Conservation (phyloP, 2,329 filamentous ascomycete species). For the Fusarium siculi region DNA sequence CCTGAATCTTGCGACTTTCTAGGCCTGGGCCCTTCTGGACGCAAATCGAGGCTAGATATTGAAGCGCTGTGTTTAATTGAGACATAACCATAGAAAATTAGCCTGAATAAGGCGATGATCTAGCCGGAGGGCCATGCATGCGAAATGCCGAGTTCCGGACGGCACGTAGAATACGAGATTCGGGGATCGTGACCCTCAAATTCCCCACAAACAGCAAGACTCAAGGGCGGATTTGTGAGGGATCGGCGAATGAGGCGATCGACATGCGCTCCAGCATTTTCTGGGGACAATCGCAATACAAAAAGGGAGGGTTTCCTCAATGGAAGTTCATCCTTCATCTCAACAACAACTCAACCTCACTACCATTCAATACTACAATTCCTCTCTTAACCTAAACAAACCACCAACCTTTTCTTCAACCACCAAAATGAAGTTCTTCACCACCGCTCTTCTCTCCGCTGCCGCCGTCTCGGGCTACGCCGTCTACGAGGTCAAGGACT, state of each 20-base stretch:
- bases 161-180: slow-evolving; percentile 28
- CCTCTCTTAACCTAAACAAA: not conserved
- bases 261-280: not conserved
- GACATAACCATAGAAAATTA: not conserved
- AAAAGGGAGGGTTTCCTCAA: not conserved
- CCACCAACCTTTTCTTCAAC: not conserved
- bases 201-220: slow-evolving; percentile 15
- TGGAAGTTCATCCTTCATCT: not conserved
- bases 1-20: not conserved
- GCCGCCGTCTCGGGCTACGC: slow-evolving; percentile 3
- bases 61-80: not conserved
- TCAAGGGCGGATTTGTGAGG: not conserved
- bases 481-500: slow-evolving; percentile 20
- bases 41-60: not conserved
- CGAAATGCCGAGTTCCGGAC: slow-evolving; percentile 12
- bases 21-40: not conserved
- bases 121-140: not conserved
- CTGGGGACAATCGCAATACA: not conserved
- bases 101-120: not conserved
- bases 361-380: too few relatives aligned
- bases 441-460: slow-evolving; percentile 18
- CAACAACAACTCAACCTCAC: not conserved
- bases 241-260: slow-evolving; percentile 16
- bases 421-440: slow-evolving; percentile 34
- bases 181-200: slow-evolving; percentile 16